Evolutionary conservation across 768 basidiomycete genomes (phyloP), one percentile per base, ranked within the genome.

Genomic region (Crassisporium funariophilum): DNA sequence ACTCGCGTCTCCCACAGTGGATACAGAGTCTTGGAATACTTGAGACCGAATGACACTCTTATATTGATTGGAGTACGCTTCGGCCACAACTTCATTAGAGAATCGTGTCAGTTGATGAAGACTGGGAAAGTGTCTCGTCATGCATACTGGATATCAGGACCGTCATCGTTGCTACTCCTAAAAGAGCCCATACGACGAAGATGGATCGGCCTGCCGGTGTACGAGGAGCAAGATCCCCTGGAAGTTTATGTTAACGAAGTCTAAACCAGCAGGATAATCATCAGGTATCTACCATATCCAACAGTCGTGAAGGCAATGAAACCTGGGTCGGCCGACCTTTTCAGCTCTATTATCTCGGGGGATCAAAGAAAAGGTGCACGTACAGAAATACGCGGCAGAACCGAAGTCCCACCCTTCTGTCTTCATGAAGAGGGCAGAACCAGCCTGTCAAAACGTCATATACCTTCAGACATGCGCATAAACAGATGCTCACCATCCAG

Each of bases 81-180:
- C 88, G 15, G 83, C 75, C 21, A 59, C 53, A 15, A 59, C 58
- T 59, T 25, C 9, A 22, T 27, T 5, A 25, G 1, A 4, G 5
- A 13, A 12, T 20, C 16, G 31, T 16, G 16, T 27, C 1, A 13
- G 9, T 24, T 22, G 7, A 43, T 17, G 31, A 23, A 21, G 19
- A 21, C 4, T 20, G 7, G 34, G 13, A 10, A 25, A 27, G 20
- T 1, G 10, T 22, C 7, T 2, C 13, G 10, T 16, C 19, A 20
- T 20, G 65, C 78, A 6, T 34, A 86, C 87, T 78, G 5, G 88
- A 84, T 48, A 90, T 74, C 11, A 90, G 70, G 20, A 87, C 80
- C 0, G 89, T 88, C 81, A 91, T 79, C 1, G 86, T 81, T 1
- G 75, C 86, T 11, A 90, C 83, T 12, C 88, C 90, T 5, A 89